Evolutionary conservation across 2,329 filamentous ascomycete genomes (phyloP).

Genomic region (Epichloe brachyelytri): DNA sequence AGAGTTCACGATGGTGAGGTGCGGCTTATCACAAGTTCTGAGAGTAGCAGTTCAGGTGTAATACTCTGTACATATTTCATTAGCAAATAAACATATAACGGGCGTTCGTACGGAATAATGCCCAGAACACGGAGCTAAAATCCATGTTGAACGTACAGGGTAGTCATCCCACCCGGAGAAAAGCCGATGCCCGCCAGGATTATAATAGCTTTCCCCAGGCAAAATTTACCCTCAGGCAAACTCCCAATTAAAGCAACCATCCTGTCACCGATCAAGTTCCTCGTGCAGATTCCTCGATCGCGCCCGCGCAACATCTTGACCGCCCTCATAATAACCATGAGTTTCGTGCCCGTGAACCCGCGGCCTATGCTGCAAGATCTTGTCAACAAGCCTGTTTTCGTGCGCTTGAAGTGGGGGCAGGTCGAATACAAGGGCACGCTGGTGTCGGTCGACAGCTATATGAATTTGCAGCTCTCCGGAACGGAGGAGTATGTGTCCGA

Average conservation of each 20-base stretch:
- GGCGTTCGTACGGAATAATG: too few species aligned
- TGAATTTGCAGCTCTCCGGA: slow-evolving; percentile 90
- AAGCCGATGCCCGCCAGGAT: not conserved
- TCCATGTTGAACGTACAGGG: not conserved
- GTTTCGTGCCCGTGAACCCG: slow-evolving; percentile 87
- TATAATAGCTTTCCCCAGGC: too few species aligned
- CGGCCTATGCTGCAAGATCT: slow-evolving; percentile 91
- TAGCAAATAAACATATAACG: too few species aligned
- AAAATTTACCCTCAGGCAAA: slow-evolving; percentile 2
- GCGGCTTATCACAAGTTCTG: too few species aligned
- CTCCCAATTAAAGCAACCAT: not conserved
- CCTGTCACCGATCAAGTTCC: not conserved
- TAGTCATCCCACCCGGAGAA: slow-evolving; percentile 3
- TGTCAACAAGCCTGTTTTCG: slow-evolving; percentile 79
- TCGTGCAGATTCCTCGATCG: not conserved
- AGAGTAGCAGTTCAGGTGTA: too few species aligned
- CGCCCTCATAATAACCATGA: slow-evolving; percentile 17
- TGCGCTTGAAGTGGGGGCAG: slow-evolving; percentile 95
- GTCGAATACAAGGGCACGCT: slow-evolving; percentile 93
- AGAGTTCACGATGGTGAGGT: too few species aligned
- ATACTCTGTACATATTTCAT: too few species aligned
- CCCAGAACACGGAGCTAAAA: too few species aligned
- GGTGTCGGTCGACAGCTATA: slow-evolving; percentile 92
- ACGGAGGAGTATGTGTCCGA: slow-evolving; percentile 88
- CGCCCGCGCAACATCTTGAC: not conserved